Evolutionary conservation across 2,329 filamentous ascomycete species (phyloP).

Genomic region (Ophiostoma novo-ulmi): DNA sequence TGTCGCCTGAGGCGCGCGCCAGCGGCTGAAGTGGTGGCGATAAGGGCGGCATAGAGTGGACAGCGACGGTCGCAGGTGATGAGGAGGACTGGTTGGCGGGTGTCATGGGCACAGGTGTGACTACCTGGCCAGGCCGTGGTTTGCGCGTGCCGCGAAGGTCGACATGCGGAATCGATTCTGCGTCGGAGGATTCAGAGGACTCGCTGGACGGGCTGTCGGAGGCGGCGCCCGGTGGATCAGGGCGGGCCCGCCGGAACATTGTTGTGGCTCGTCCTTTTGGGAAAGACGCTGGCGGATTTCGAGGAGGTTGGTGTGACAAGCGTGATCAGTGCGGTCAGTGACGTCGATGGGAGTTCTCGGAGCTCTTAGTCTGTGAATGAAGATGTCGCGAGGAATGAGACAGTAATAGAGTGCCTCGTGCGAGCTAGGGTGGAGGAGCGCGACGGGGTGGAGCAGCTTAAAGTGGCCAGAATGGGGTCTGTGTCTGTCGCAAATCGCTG

Average conservation of each 20-base stretch:
- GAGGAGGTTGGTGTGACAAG: not conserved
- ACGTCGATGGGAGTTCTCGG: not conserved
- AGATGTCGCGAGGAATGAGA: slow-evolving; percentile 10
- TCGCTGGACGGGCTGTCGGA: slow-evolving; percentile 16
- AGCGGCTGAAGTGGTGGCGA: not conserved
- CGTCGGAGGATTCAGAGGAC: not conserved
- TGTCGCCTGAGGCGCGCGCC: not conserved
- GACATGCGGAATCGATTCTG: slow-evolving; percentile 13
- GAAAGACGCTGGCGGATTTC: not conserved
- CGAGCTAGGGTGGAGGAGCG: slow-evolving; percentile 8
- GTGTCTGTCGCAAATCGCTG: slow-evolving; percentile 6
- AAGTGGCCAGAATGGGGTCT: not conserved
- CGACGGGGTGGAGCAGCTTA: slow-evolving; percentile 2
- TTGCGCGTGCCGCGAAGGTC: slow-evolving; percentile 12
- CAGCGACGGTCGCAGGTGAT: not conserved
- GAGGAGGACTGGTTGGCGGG: not conserved
- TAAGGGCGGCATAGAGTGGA: slow-evolving; percentile 12
- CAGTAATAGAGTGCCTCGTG: not conserved
- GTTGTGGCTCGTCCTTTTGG: not conserved
- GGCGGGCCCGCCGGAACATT: slow-evolving; percentile 9
- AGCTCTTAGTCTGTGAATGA: not conserved
- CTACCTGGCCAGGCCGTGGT: slow-evolving; percentile 2
- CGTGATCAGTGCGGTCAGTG: not conserved
- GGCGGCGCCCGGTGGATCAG: slow-evolving; percentile 1
- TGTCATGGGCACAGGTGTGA: not conserved